Evolutionary conservation across 805 yeast genomes (phyloP).

Genomic region (Saccharomycopsis javanensis): DNA sequence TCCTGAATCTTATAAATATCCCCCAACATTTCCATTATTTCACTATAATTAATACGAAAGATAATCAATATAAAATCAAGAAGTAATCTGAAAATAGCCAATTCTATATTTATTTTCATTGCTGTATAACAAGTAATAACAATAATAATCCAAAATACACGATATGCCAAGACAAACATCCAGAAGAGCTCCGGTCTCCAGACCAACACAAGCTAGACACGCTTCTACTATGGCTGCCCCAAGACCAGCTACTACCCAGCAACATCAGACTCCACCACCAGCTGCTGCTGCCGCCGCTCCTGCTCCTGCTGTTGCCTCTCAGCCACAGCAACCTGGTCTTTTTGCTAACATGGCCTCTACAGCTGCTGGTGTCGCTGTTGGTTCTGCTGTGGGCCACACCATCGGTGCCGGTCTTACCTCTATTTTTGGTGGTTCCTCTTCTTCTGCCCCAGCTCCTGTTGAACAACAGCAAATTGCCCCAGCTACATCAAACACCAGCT

Average conservation of each 20-base stretch:
- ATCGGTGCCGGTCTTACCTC: slow-evolving; percentile 89
- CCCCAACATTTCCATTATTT: too few relatives aligned
- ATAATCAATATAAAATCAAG: too few relatives aligned
- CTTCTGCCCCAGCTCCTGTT: slow-evolving; percentile 40
- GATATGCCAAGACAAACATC: slow-evolving; percentile 40
- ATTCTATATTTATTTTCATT: too few relatives aligned
- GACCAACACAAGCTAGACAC: slow-evolving; percentile 47
- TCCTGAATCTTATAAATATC: too few relatives aligned
- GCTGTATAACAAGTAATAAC: neutral
- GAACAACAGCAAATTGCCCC: slow-evolving; percentile 32
- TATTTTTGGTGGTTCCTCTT: slow-evolving; percentile 73
- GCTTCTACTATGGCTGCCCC: slow-evolving; percentile 62
- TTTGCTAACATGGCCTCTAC: slow-evolving; percentile 97
- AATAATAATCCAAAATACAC: neutral
- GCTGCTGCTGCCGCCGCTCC: slow-evolving; percentile 43
- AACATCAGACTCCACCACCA: slow-evolving; percentile 36
- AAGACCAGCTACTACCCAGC: slow-evolving; percentile 25
- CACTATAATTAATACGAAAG: too few relatives aligned
- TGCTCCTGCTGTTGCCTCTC: slow-evolving; percentile 40
- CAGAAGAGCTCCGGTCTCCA: slow-evolving; percentile 27
- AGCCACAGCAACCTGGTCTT: slow-evolving; percentile 67
- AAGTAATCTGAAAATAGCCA: too few relatives aligned
- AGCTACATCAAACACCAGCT: slow-evolving; percentile 26
- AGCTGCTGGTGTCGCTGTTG: slow-evolving; percentile 99
- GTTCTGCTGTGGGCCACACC: slow-evolving; percentile 95